phyloP scores from a whole-genome alignment of 106 monocot genomes.

The Hemerocallis citrina region DNA sequence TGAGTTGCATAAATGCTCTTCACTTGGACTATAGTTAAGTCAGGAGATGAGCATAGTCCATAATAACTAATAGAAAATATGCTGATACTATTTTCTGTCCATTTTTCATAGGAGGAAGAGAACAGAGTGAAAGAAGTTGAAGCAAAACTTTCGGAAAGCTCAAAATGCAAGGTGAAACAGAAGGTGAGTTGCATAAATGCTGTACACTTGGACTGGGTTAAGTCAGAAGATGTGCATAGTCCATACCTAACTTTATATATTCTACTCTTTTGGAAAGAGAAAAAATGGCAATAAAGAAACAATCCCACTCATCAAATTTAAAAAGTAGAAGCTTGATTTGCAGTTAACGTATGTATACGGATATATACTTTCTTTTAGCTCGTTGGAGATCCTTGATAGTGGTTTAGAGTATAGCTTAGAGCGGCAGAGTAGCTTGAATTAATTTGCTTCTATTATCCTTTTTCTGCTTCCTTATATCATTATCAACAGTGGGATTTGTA shows the following conservation, averaged over 20 bases:
- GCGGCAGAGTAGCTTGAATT: neutral
- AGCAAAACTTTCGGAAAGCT: neutral
- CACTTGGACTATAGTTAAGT: neutral
- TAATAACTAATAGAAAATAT: too few relatives aligned
- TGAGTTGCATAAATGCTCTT: neutral
- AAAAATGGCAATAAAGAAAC: too few relatives aligned
- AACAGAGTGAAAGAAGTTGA: conserved; percentile 15
- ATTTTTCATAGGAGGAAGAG: conserved; percentile 22
- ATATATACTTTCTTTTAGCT: neutral
- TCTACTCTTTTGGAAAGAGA: neutral
- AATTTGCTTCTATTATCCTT: neutral
- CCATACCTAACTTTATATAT: neutral
- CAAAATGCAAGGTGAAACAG: neutral
- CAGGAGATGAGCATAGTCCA: neutral
- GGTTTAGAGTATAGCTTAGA: neutral
- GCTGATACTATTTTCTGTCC: neutral
- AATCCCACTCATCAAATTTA: neutral
- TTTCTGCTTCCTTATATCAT: too few relatives aligned
- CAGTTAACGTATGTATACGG: too few relatives aligned
- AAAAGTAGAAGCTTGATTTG: neutral
- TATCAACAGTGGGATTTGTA: too few relatives aligned
- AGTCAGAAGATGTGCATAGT: neutral
- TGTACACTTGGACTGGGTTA: neutral
- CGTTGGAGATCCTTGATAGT: neutral
- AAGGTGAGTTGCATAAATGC: neutral